phyloP scores from a whole-genome alignment of 148 eudicot genomes.

The Simmondsia chinensis region DNA sequence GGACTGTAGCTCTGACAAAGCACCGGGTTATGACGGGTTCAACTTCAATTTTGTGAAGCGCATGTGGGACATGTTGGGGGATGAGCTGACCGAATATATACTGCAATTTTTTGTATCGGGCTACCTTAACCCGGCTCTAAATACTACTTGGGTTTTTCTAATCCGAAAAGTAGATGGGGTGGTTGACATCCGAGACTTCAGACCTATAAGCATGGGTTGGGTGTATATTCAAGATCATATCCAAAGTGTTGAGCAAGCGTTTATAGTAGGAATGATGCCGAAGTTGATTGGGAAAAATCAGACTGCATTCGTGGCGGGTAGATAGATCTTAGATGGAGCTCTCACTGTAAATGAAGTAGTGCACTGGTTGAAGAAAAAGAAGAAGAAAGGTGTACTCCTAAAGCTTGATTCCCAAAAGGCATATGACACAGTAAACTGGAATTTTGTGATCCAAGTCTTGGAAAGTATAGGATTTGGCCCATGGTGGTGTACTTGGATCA shows the following conservation, averaged over 20 bases:
- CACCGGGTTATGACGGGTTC: too few species aligned
- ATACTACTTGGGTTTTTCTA: not conserved
- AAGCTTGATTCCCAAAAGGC: slow-evolving; percentile 2
- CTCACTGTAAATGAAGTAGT: not conserved
- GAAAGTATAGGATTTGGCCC: not conserved
- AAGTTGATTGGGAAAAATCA: not conserved
- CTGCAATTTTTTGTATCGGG: not conserved
- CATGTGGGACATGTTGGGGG: not conserved
- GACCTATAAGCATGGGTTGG: not conserved
- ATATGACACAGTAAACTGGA: not conserved
- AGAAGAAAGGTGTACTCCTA: not conserved
- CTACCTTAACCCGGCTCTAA: not conserved
- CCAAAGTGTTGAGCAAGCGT: not conserved
- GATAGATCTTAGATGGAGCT: not conserved
- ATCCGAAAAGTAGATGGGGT: not conserved
- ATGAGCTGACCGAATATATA: not conserved
- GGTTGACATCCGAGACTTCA: not conserved
- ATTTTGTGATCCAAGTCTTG: not conserved
- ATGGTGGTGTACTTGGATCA: not conserved
- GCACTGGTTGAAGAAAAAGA: not conserved
- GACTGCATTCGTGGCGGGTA: not conserved
- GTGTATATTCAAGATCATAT: not conserved
- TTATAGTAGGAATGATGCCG: not conserved
- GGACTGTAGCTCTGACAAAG: too few species aligned
- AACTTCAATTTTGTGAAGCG: too few species aligned